Base-by-base conservation (phyloP, 257 asterid genomes). In the Solanum gracilifrons region DNA sequence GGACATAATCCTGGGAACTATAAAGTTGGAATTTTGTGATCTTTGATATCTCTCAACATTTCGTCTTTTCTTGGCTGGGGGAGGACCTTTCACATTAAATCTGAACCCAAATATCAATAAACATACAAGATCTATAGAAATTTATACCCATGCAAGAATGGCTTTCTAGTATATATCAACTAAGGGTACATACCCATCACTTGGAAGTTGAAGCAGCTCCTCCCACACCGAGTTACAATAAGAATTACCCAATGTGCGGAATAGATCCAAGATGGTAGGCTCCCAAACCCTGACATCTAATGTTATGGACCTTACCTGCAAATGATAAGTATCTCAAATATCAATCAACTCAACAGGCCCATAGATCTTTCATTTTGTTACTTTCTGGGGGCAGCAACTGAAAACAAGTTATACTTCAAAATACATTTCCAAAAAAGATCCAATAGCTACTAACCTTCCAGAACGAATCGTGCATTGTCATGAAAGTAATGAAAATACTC, bases 241-340 rank as follows among this genome's bases (percentile, higher is more conserved):
- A 9, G 91, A 87, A 92, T 97, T 97, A 80, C 99, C 99, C 90
- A 97, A 92, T 46, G 94, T 92, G 88, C 89, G 93, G 90, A 95
- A 95, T 77, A 97, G 90, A 76, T 93, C 96, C 96, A 97, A 89
- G 73, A 97, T 93, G 58, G 96, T 88, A 27, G 98, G 96, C 85
- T 97, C 98, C 99, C 99, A 97, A 87, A 97, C 99, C 90, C 90
- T 97, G 89, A 97, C 98, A 76, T 97, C 99, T 72, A 95, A 92
- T 35, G 94, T 97, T 89, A 97, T 94, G 33, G 99, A 97, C 92
- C 99, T 93, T 86, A 97, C 96, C 99, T 97, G 93, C 33, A 89
- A 87, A 87, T 89, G 62, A 88, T 71, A 86, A 88, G 68, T 69
- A 85, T 85, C 68, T 68, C 79, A 73, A 69, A 32, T 13, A 69